Evolutionary conservation across 257 asterid genomes (phyloP).

Genomic region (Haberlea rhodopensis): DNA sequence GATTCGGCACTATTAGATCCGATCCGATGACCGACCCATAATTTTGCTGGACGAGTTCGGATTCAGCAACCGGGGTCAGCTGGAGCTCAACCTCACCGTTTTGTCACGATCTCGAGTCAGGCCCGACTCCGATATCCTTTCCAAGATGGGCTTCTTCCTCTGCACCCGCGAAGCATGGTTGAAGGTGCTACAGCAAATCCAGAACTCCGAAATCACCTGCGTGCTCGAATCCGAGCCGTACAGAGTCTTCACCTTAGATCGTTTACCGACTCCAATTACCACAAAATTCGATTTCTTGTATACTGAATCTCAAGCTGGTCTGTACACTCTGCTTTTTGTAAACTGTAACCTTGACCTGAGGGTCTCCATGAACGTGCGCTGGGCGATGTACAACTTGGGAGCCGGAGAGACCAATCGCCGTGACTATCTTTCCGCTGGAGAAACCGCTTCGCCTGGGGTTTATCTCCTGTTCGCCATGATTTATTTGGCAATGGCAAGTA

Average conservation of each 20-base stretch:
- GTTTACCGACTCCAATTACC: neutral
- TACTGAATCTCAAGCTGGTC: conserved; percentile 34
- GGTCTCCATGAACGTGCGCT: conserved; percentile 39
- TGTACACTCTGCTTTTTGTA: conserved; percentile 39
- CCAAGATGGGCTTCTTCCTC: conserved; percentile 36
- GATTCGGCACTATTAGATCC: conserved; percentile 42
- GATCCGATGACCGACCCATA: conserved; percentile 32
- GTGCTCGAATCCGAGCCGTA: conserved; percentile 33
- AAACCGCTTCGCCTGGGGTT: conserved; percentile 34
- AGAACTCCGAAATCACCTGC: conserved; percentile 32
- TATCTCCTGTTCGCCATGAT: conserved; percentile 31
- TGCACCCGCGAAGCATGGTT: conserved; percentile 38
- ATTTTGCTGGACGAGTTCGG: conserved; percentile 41
- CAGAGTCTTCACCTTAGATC: conserved; percentile 25
- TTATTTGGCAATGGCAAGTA: conserved; percentile 21
- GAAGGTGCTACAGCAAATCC: conserved; percentile 33
- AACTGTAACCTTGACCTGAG: conserved; percentile 31
- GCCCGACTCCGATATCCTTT: conserved; percentile 22
- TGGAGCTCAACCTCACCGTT: conserved; percentile 31
- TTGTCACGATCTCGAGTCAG: conserved; percentile 16
- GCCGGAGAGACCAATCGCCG: conserved; percentile 37
- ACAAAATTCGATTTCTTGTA: neutral
- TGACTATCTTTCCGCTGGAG: too few species aligned
- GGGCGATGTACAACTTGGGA: too few species aligned
- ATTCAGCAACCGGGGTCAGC: conserved; percentile 35